Evolutionary conservation across 2,329 filamentous ascomycete genomes (phyloP).

Genomic region (Alternaria hordeiaustralica): DNA sequence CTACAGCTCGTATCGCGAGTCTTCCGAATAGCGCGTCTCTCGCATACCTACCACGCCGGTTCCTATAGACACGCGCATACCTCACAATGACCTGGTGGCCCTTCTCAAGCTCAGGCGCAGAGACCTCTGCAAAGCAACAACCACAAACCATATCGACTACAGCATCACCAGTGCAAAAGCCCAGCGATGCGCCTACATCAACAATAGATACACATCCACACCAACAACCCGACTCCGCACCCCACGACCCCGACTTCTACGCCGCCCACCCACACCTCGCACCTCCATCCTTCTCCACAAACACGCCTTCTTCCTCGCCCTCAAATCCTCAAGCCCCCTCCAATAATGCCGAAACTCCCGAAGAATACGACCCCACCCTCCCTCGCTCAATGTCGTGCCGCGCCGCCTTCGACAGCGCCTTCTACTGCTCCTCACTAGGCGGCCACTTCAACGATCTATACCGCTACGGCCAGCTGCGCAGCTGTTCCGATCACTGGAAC

Average conservation of each 20-base stretch:
- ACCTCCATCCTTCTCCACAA: slow-evolving; percentile 27
- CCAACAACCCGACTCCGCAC: slow-evolving; percentile 47
- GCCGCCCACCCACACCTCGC: slow-evolving; percentile 60
- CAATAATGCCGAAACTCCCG: slow-evolving; percentile 11
- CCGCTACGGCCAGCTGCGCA: slow-evolving; percentile 77
- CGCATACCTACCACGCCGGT: neutral
- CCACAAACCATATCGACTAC: slow-evolving; percentile 15
- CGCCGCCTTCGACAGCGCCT: slow-evolving; percentile 87
- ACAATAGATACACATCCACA: slow-evolving; percentile 2
- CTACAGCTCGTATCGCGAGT: neutral
- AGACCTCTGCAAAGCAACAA: slow-evolving; percentile 18
- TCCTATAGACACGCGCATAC: neutral
- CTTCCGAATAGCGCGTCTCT: neutral
- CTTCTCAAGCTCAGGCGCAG: slow-evolving; percentile 26
- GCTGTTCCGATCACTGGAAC: slow-evolving; percentile 84
- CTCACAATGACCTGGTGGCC: slow-evolving; percentile 32
- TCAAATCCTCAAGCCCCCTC: slow-evolving; percentile 3
- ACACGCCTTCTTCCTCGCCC: slow-evolving; percentile 15
- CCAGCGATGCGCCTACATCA: slow-evolving; percentile 16
- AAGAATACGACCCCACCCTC: slow-evolving; percentile 55
- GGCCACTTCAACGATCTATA: slow-evolving; percentile 94
- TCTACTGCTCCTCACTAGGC: slow-evolving; percentile 90
- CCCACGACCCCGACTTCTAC: slow-evolving; percentile 59
- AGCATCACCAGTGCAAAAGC: slow-evolving; percentile 5
- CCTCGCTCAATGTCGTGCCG: slow-evolving; percentile 88